These are phyloP conservation scores for Beauveria varroae DNA, from an alignment of 2,329 filamentous ascomycete genomes.

Conservation along the genomic window DNA sequence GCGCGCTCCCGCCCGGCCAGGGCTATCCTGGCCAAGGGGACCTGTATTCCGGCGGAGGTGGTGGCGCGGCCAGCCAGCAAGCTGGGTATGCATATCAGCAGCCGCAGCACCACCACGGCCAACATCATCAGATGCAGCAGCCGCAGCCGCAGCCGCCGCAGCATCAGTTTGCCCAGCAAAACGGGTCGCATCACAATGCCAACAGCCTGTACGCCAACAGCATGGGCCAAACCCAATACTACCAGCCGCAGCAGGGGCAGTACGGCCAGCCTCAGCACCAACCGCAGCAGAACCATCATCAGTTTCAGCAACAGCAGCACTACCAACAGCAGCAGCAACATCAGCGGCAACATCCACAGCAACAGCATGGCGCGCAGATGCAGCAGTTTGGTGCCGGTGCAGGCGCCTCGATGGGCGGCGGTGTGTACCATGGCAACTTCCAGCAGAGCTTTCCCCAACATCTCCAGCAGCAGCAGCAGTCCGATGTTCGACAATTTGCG, in stretches of 20 bases:
- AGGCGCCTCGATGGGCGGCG: not conserved
- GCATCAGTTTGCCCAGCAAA: slow-evolving; percentile 17
- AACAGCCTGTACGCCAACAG: slow-evolving; percentile 19
- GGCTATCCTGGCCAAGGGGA: slow-evolving; percentile 30
- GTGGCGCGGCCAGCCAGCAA: slow-evolving; percentile 1
- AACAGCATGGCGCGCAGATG: slow-evolving; percentile 11
- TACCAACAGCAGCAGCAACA: slow-evolving; percentile 11
- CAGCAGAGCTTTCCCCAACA: not conserved
- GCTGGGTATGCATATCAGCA: slow-evolving; percentile 16
- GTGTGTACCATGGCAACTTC: not conserved
- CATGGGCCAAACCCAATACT: slow-evolving; percentile 15
- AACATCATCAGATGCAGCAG: slow-evolving; percentile 21
- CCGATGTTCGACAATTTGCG: not conserved
- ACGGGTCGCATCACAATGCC: slow-evolving; percentile 12
- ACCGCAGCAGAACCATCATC: slow-evolving; percentile 18
- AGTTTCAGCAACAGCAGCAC: slow-evolving; percentile 15
- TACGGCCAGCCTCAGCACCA: slow-evolving; percentile 17
- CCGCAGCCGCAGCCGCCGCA: slow-evolving; percentile 19
- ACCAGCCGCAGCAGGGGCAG: slow-evolving; percentile 19
- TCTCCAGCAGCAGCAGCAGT: slow-evolving; percentile 9
- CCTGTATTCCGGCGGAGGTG: slow-evolving; percentile 14
- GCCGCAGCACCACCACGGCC: slow-evolving; percentile 18
- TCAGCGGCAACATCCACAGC: slow-evolving; percentile 16
- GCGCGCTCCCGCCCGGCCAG: slow-evolving; percentile 33
- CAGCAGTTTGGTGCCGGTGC: not conserved